Evolutionary conservation across 1,139 yeast genomes (phyloP).

Genomic region (Suhomyces guaymorum): DNA sequence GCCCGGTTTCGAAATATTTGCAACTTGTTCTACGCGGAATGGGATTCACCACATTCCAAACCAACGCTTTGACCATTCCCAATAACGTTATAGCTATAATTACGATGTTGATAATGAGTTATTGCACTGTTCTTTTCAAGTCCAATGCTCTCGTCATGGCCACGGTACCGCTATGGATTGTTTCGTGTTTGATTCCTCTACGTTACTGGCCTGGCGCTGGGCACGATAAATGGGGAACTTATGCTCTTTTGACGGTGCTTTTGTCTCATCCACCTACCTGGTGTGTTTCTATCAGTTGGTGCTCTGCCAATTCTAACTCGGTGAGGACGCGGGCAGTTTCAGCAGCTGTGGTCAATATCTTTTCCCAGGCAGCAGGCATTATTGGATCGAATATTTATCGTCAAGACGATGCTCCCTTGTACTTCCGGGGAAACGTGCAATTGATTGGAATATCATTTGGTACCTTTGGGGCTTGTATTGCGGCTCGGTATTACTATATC

Average conservation of each 20-base stretch:
- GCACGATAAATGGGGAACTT: constrained; percentile 22
- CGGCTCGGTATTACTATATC: constrained; percentile 37
- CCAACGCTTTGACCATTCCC: constrained; percentile 24
- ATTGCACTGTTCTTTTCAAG: constrained; percentile 15
- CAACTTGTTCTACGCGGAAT: constrained; percentile 18
- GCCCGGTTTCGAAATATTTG: constrained; percentile 18
- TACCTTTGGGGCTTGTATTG: constrained; percentile 13
- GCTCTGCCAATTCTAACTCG: constrained; percentile 19
- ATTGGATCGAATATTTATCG: constrained; percentile 18
- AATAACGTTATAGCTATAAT: constrained; percentile 17
- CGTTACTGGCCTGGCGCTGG: constrained; percentile 22
- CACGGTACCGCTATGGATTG: constrained; percentile 16
- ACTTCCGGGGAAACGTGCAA: constrained; percentile 17
- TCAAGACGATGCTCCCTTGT: constrained; percentile 19
- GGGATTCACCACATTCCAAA: constrained; percentile 22
- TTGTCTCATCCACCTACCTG: constrained; percentile 17
- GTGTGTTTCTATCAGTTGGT: constrained; percentile 20
- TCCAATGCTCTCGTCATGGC: constrained; percentile 16
- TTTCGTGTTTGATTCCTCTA: constrained; percentile 16
- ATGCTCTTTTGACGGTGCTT: constrained; percentile 19
- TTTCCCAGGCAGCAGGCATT: constrained; percentile 18
- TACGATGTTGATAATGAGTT: constrained; percentile 17
- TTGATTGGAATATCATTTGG: constrained; percentile 18
- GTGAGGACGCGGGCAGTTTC: constrained; percentile 21
- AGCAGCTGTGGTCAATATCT: constrained; percentile 21